Evolutionary conservation across 2,329 filamentous ascomycete genomes (phyloP).

Genomic region (Sclerotinia glacialis): DNA sequence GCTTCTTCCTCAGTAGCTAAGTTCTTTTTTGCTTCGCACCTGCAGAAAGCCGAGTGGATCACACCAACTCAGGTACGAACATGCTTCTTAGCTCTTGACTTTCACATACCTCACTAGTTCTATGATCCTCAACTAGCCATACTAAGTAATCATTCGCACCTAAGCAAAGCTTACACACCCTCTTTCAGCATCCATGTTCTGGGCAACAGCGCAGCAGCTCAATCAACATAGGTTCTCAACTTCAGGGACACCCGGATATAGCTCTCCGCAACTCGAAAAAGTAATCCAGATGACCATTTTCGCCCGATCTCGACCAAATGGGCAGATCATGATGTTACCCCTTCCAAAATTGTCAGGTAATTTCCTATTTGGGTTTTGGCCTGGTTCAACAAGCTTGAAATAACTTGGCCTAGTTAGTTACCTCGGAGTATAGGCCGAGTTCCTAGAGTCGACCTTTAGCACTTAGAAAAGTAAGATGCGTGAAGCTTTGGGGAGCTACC

Average conservation of each 20-base stretch:
- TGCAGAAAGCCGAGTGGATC: conserved; percentile 26
- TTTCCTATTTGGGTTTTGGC: conserved; percentile 9
- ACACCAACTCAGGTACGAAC: conserved; percentile 31
- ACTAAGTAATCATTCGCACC: background rate
- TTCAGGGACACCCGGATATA: background rate
- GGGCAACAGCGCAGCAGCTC: background rate
- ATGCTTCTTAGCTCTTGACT: conserved; percentile 24
- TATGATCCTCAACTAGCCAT: background rate
- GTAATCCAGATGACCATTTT: conserved; percentile 17
- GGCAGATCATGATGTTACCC: background rate
- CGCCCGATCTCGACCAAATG: conserved; percentile 5
- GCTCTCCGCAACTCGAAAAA: conserved; percentile 7
- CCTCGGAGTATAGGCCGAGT: conserved; percentile 16
- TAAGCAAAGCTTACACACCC: conserved; percentile 11
- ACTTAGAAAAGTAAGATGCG: background rate
- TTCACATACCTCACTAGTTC: background rate
- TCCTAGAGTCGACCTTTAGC: background rate
- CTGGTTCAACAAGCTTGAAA: conserved; percentile 3
- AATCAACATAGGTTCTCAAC: conserved; percentile 7
- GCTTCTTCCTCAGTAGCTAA: conserved; percentile 10
- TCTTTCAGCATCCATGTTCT: conserved; percentile 2
- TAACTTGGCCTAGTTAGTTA: conserved; percentile 2
- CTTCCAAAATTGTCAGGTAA: conserved; percentile 12
- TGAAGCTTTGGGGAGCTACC: background rate
- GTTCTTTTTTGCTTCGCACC: conserved; percentile 13